Evolutionary conservation across 2,329 filamentous ascomycete genomes (phyloP).

Genomic region (Calycina herbarum): DNA sequence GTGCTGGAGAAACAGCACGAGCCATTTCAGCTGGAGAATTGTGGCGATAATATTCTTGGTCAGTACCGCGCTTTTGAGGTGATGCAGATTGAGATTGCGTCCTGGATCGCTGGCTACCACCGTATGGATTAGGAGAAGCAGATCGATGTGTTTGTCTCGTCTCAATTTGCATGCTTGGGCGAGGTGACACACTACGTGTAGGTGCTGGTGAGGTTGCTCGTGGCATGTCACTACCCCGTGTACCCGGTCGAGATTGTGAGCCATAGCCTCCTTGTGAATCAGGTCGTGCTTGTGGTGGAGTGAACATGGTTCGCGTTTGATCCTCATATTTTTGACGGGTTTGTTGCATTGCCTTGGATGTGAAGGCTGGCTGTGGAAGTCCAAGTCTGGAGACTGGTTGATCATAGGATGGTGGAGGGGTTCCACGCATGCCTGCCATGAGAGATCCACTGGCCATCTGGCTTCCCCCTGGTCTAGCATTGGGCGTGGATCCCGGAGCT

Average conservation of each 20-base stretch:
- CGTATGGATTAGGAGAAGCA: conserved; percentile 66
- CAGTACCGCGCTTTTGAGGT: conserved; percentile 48
- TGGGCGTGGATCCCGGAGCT: conserved; percentile 51
- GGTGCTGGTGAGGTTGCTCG: conserved; percentile 68
- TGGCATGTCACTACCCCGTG: conserved; percentile 59
- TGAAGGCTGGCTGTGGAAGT: conserved; percentile 88
- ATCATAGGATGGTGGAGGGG: conserved; percentile 86
- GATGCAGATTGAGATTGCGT: conserved; percentile 39
- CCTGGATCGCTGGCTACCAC: conserved; percentile 36
- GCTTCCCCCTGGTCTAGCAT: conserved; percentile 45
- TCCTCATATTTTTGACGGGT: conserved; percentile 85
- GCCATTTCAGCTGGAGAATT: conserved; percentile 46
- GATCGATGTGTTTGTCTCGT: conserved; percentile 48
- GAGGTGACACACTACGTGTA: conserved; percentile 62
- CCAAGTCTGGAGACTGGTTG: conserved; percentile 74
- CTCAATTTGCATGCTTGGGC: conserved; percentile 55
- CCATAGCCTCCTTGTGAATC: conserved; percentile 37
- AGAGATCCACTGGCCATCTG: conserved; percentile 44
- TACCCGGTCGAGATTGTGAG: conserved; percentile 55
- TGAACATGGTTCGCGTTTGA: conserved; percentile 80
- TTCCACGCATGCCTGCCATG: conserved; percentile 64
- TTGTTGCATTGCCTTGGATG: conserved; percentile 92
- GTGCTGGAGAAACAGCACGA: conserved; percentile 48
- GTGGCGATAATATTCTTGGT: conserved; percentile 52
- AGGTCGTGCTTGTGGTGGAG: conserved; percentile 31